Evolutionary conservation across 2,329 filamentous ascomycete species (phyloP), one percentile per base, ranked within the genome.

Genomic region (Didymella segeticola): DNA sequence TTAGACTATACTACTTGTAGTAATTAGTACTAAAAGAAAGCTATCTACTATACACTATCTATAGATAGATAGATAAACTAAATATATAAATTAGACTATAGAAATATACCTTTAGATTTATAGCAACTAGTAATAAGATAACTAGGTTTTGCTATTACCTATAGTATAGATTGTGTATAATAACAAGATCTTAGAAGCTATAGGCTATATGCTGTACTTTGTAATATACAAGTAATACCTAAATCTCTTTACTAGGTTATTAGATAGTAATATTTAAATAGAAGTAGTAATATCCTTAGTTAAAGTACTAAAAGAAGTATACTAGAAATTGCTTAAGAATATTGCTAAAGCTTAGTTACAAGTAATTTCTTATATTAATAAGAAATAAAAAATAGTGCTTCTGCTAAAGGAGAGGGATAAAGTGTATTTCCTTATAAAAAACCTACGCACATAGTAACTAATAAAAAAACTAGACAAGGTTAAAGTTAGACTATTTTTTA

Each of bases 401-500:
- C 15, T 19, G 9, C 38, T 41, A 41, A 41, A 29, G 12, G 9
- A 29, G 25, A 14, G 17, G 9, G 38, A 41, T 41, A 29, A 41
- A 41, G 25, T 41, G 2, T 41, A 41, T 12, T 15, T 29, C 14
- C 9, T 31, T 43, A 43, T 31, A 31, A 43, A 43, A 23, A 43
- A 31, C 27, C 15, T 43, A 43, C 15, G 15, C 12, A 43, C 29
- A 43, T 12, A 15, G 14, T 5, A 17, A 31, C 39, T 43, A 43
- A 43, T 43, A 43, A 43, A 43, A 31, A 43, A 43, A 43, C 27
- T 43, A 43, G 26, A 42, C 10, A 43, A 29, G 10, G 27, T 29
- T 29, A 12, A 29, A 11, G 10, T 29, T 29, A 29, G 27, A 29
- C 27, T 29, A 29, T 29, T 29, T n/a, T n/a, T n/a, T n/a, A n/a